phyloP scores from a whole-genome alignment of 768 basidiomycete species.

The Lepiota subincarnata region DNA sequence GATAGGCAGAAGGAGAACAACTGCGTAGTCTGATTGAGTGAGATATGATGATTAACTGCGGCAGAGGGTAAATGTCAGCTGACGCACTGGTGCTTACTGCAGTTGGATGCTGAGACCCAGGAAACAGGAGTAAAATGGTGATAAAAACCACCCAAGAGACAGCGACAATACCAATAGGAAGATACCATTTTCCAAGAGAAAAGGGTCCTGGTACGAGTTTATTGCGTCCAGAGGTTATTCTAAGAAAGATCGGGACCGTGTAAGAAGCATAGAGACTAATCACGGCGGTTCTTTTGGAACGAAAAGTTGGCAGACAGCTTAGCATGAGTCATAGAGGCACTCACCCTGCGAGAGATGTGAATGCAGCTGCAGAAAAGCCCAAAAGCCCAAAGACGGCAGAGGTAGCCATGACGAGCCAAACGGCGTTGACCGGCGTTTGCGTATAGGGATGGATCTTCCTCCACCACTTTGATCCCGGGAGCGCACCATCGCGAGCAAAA shows the following conservation, averaged over 20 bases:
- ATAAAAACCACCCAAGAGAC: no score
- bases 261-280: conserved; percentile 71
- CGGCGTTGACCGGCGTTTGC: conserved; percentile 70
- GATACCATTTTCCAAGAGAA: conserved; percentile 54
- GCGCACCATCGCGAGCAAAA: conserved; percentile 69
- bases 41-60: no score
- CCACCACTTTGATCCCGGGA: conserved; percentile 71
- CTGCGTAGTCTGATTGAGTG: no score
- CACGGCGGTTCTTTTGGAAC: conserved; percentile 38
- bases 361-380: conserved; percentile 60
- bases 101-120: no score
- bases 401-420: conserved; percentile 64
- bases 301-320: no score
- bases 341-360: conserved; percentile 36
- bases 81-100: no score
- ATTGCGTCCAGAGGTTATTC: conserved; percentile 64
- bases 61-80: no score
- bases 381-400: conserved; percentile 58
- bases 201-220: conserved; percentile 59
- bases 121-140: no score
- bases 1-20: no score
- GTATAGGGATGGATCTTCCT: conserved; percentile 55
- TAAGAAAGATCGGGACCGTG: conserved; percentile 62
- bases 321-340: no score
- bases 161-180: conserved; percentile 56